Percentiles rank a stretch among this genome's conserved stretches.
Conservation (phyloP, 2,329 filamentous ascomycete species). For the Furcasterigmium sp. region DNA sequence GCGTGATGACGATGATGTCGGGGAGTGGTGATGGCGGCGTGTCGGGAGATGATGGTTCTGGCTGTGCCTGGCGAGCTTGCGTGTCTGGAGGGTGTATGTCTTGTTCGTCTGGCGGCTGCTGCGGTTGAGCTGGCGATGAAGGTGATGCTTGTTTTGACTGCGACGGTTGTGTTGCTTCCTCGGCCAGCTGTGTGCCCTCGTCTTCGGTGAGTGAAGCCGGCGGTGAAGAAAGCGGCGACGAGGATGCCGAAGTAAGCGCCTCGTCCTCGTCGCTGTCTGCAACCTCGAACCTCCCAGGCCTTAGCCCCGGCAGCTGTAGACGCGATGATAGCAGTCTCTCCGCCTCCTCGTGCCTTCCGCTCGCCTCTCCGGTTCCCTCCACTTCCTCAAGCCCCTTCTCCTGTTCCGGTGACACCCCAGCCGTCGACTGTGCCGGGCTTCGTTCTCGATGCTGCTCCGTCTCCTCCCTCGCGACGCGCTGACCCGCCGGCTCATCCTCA, state of each 20-base stretch:
- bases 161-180: not conserved
- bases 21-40: slow-evolving; percentile 17
- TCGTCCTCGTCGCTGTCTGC: slow-evolving; percentile 36
- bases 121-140: not conserved
- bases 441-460: not conserved
- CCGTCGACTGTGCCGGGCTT: too few species aligned
- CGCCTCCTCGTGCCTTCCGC: slow-evolving; percentile 1
- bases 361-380: too few species aligned
- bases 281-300: slow-evolving; percentile 19
- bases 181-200: not conserved
- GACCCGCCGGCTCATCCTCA: slow-evolving; percentile 47
- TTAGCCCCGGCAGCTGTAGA: slow-evolving; percentile 7
- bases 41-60: not conserved
- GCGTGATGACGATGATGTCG: slow-evolving; percentile 49
- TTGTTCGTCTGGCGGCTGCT: not conserved
- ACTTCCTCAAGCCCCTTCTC: too few species aligned
- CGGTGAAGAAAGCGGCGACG: slow-evolving; percentile 10
- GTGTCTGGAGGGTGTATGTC: too few species aligned
- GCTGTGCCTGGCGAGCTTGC: not conserved
- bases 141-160: not conserved
- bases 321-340: not conserved
- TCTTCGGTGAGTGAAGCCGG: slow-evolving; percentile 6
- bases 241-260: slow-evolving; percentile 12
- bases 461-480: slow-evolving; percentile 22
- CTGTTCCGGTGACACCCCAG: too few species aligned